phyloP scores from a whole-genome alignment of 495 filamentous ascomycete species.

The Tuber indicum region DNA sequence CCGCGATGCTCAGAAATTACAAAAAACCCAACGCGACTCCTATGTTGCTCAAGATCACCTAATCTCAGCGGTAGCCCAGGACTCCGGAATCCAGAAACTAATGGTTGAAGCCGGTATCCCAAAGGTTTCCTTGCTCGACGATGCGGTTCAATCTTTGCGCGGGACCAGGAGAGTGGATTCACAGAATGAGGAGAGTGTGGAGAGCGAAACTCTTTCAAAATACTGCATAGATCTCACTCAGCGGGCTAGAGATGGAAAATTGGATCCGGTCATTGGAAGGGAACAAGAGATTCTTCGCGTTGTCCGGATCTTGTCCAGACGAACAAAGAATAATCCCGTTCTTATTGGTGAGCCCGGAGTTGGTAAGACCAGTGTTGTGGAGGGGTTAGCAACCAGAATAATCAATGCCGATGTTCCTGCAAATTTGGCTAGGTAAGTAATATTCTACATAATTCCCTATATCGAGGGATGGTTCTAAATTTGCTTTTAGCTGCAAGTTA shows the following conservation, averaged over 20 bases:
- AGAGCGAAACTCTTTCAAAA: slow-evolving; percentile 88
- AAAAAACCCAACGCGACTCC: slow-evolving; percentile 91
- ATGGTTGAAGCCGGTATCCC: slow-evolving; percentile 85
- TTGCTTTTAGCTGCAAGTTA: slow-evolving; percentile 58
- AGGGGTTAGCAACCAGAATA: slow-evolving; percentile 91
- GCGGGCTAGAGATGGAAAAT: slow-evolving; percentile 90
- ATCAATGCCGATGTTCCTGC: slow-evolving; percentile 94
- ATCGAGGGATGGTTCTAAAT: slow-evolving; percentile 11
- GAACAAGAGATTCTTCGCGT: slow-evolving; percentile 96
- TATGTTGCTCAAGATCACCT: slow-evolving; percentile 92
- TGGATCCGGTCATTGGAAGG: slow-evolving; percentile 94
- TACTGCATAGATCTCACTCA: slow-evolving; percentile 97
- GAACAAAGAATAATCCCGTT: slow-evolving; percentile 98
- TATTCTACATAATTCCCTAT: neutral
- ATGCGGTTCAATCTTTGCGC: slow-evolving; percentile 78
- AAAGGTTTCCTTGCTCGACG: slow-evolving; percentile 81
- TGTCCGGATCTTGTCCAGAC: slow-evolving; percentile 81
- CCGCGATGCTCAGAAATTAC: slow-evolving; percentile 75
- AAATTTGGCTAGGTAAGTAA: slow-evolving; percentile 63
- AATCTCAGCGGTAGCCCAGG: slow-evolving; percentile 74
- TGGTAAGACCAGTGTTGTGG: slow-evolving; percentile 95
- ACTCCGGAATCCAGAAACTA: slow-evolving; percentile 61
- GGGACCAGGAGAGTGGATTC: slow-evolving; percentile 89
- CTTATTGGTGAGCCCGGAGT: slow-evolving; percentile 95
- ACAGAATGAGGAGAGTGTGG: slow-evolving; percentile 83